Conservation (phyloP, 2,329 filamentous ascomycete genomes). For the Fusarium domesticum region DNA sequence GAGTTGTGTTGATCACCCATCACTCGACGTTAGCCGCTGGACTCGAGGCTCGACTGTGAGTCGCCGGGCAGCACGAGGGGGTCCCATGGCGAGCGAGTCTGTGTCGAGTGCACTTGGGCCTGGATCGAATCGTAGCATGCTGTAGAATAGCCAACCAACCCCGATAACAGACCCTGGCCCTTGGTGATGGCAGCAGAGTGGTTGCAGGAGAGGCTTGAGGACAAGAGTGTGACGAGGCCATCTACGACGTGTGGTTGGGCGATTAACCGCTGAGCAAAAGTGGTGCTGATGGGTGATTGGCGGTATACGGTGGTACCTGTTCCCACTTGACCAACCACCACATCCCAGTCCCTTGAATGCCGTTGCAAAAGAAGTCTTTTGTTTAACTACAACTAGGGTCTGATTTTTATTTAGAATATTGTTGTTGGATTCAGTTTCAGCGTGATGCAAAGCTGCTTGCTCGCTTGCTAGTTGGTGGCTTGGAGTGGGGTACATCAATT, state of each 20-base stretch:
- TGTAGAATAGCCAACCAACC: constrained; percentile 17
- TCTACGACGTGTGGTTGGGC: constrained; percentile 41
- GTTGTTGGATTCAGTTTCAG: too few species aligned
- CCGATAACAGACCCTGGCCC: constrained; percentile 37
- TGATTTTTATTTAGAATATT: too few species aligned
- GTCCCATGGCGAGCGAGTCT: constrained; percentile 12
- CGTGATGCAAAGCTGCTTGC: too few species aligned
- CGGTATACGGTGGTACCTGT: not conserved
- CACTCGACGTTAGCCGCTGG: constrained; percentile 43
- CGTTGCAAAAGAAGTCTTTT: too few species aligned
- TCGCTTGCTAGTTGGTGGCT: too few species aligned
- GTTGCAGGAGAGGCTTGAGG: constrained; percentile 28
- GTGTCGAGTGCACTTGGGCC: too few species aligned
- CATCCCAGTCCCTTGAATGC: too few species aligned
- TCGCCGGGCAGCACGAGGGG: constrained; percentile 33
- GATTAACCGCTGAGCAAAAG: constrained; percentile 39
- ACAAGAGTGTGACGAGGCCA: constrained; percentile 21
- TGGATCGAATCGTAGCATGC: constrained; percentile 34
- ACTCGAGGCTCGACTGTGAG: constrained; percentile 40
- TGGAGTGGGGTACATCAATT: too few species aligned
- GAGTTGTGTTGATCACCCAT: constrained; percentile 48
- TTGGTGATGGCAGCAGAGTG: constrained; percentile 30
- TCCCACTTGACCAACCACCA: not conserved
- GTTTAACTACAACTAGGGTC: too few species aligned
- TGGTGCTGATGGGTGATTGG: constrained; percentile 23